Conservation (phyloP, 371 early-diverging fungal genomes). For the Apophysomyces trapeziformis region DNA sequence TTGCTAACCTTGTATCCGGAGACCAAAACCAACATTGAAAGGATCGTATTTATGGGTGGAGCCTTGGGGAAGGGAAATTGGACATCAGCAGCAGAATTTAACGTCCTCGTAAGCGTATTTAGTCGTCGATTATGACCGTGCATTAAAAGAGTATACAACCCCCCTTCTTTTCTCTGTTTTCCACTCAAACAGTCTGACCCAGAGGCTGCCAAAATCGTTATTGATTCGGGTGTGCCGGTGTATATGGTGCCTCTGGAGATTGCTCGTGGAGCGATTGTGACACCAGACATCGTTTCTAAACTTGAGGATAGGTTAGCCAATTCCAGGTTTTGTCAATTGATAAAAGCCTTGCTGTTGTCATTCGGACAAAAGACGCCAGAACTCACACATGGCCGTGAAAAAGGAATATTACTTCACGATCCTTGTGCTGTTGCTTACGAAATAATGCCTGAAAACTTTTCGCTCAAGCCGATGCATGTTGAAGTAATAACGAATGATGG, state of each 20-base stretch:
- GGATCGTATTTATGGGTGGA: constrained; percentile 43
- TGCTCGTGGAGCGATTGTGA: constrained; percentile 28
- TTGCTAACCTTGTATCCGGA: constrained; percentile 41
- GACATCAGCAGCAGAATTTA: constrained; percentile 39
- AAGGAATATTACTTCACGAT: constrained; percentile 39
- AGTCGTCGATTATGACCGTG: background rate
- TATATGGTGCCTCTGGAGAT: constrained; percentile 43
- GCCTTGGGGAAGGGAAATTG: constrained; percentile 34
- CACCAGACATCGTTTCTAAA: constrained; percentile 20
- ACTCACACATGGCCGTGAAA: constrained; percentile 19
- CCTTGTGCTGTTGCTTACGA: constrained; percentile 35
- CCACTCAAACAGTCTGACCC: constrained; percentile 26
- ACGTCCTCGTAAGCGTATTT: constrained; percentile 24
- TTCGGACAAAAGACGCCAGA: constrained; percentile 27
- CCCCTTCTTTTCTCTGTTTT: background rate
- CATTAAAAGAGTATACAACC: background rate
- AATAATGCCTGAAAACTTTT: constrained; percentile 27
- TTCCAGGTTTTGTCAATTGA: constrained; percentile 26
- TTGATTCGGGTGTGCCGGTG: constrained; percentile 25
- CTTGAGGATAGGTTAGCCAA: constrained; percentile 13
- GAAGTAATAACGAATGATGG: constrained; percentile 25
- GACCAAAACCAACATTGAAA: constrained; percentile 27
- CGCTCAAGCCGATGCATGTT: constrained; percentile 22
- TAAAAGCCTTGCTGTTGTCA: constrained; percentile 28
- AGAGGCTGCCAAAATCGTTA: constrained; percentile 41